Base-by-base conservation (phyloP, 2,329 filamentous ascomycete genomes). In the Colletotrichum trifolii region DNA sequence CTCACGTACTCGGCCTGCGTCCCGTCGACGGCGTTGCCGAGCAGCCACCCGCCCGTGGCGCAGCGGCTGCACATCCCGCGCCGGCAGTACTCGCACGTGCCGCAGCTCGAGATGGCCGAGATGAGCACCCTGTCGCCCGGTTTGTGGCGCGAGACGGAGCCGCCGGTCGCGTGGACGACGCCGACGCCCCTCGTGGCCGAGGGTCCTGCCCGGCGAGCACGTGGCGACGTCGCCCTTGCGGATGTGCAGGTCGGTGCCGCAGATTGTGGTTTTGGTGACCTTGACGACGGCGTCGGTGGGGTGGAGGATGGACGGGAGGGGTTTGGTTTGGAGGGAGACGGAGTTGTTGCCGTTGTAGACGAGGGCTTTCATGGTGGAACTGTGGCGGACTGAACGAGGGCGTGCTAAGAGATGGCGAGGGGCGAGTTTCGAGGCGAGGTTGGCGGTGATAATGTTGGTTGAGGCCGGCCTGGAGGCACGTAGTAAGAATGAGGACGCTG, bases 1-100 rank as follows among this genome's bases (percentile, higher is more conserved):
- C 87, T 81, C 25, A 91, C 77, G 65, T 87, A 91, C 72, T 91
- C 72, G 55, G 72, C 85, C 69, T 87, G 84, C 0, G 83, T 86
- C 48, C 84, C 84, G 67, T 86, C 82, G 17, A 82, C 78, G 0
- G 75, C 76, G 69, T 87, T 82, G 17, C 85, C 85, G 2, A 88
- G 74, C 6, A 81, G 77, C 85, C 85, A 87, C 4, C 85, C 84
- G 34, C 83, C 85, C 11, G 79, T 81, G 8, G 76, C 76, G 72
- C 85, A 88, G 67, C 85, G 83, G 35, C 82, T 83, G 63, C 77
- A 76, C 80, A 87, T 84, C 25, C 81, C 81, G 50, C 74, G 74
- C 6, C 80, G 79, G 68, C 85, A 87, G 71, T 81, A 84, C 17
- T 76, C 74, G 71, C 86, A 88, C 1, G 75, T 77, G 0, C 79